Evolutionary conservation across 1,139 yeast genomes (phyloP), one percentile per base, ranked within the genome.

Genomic region (Nakaseomyces glabratus): DNA sequence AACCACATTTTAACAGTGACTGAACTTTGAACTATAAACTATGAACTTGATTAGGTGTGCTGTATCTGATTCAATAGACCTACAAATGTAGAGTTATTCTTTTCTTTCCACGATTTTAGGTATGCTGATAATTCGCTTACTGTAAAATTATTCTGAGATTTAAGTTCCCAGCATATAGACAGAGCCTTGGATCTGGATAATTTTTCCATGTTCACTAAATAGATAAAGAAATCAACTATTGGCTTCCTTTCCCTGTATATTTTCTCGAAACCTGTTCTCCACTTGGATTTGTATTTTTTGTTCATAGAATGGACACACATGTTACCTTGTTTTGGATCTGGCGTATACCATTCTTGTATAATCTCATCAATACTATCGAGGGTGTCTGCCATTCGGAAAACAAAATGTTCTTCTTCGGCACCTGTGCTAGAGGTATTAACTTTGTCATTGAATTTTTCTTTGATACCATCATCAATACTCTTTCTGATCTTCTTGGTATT

Each of bases 271-370:
- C 38, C 41, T 5, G 33, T 13, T 36, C 59, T 48, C 60, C 60
- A 55, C 3, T 42, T 34, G 24, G 47, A 51, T 18, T 49, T 51
- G 20, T 43, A 40, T 17, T 39, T 40, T 30, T 50, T 50, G 36
- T 55, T 54, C 58, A 55, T 51, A 2, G 55, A 45, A 35, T 53
- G 58, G 2, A 55, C 48, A 31, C 57, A 54, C 34, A 52, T 46
- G 24, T 48, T 44, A 14, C 37, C 35, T 41, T 42, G 37, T 2
- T 42, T 34, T 2, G 55, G 52, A 33, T 52, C 52, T 11, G 60
- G 60, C 4, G 57, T 51, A 33, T 53, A 55, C 59, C 59, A 55
- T 39, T 55, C 60, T 14, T 47, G 37, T 12, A 54, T 41, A 2
- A 55, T 40, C 19, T 41, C 54, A 32, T 52, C 53, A 14, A 54